Evolutionary conservation across 345 rosid genomes (phyloP).

Genomic region (Lenwebbia sp.): DNA sequence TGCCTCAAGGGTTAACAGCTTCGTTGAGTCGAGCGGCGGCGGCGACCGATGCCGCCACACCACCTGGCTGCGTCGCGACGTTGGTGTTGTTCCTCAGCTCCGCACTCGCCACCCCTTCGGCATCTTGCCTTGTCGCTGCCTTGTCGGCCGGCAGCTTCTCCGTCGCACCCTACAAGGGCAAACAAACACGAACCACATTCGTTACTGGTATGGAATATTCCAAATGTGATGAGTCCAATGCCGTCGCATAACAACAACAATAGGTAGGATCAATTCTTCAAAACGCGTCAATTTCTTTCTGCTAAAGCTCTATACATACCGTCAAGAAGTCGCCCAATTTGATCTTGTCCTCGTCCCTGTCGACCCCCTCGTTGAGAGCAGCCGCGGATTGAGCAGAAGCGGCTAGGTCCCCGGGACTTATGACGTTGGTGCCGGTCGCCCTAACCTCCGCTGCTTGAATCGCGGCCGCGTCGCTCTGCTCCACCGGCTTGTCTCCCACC

Average conservation of each 20-base stretch:
- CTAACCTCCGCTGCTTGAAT: slow-evolving; percentile 66
- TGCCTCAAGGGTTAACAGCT: not conserved
- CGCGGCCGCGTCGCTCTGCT: slow-evolving; percentile 63
- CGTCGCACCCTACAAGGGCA: slow-evolving; percentile 31
- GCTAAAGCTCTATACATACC: slow-evolving; percentile 9
- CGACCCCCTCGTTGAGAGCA: slow-evolving; percentile 23
- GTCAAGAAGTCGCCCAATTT: slow-evolving; percentile 34
- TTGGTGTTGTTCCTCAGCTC: slow-evolving; percentile 60
- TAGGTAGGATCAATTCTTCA: too few species aligned
- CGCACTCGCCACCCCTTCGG: slow-evolving; percentile 51
- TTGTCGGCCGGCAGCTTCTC: slow-evolving; percentile 45
- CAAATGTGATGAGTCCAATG: not conserved
- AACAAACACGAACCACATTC: not conserved
- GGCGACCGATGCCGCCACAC: slow-evolving; percentile 53
- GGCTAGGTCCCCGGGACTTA: slow-evolving; percentile 43
- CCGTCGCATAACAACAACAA: too few species aligned
- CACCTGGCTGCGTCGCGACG: slow-evolving; percentile 36
- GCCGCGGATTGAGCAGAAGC: slow-evolving; percentile 71
- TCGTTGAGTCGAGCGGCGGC: slow-evolving; percentile 67
- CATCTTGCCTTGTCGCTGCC: slow-evolving; percentile 52
- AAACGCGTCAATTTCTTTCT: not conserved
- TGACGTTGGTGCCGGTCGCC: slow-evolving; percentile 41
- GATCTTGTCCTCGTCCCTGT: slow-evolving; percentile 39
- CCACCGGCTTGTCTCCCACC: slow-evolving; percentile 38
- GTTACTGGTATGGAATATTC: not conserved